Evolutionary conservation across 1,284 basidiomycete species (phyloP), one percentile per base, ranked within the genome.

Genomic region (Butyriboletus appendiculatus): DNA sequence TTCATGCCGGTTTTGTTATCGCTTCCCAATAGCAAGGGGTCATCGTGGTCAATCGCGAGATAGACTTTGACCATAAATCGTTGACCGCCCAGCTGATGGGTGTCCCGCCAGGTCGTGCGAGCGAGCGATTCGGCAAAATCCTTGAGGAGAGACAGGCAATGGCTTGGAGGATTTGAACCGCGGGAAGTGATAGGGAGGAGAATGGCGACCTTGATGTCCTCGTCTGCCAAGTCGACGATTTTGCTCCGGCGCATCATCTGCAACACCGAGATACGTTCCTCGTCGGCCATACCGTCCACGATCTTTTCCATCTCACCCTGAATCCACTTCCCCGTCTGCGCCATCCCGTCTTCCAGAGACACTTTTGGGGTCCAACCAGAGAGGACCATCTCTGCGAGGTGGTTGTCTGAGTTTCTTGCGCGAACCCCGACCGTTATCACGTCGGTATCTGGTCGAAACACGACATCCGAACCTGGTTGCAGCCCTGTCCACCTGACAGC

Each of bases 131-230:
- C 50, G 0, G 78, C 73, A 60, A 84, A 84, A 0, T 16, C 38
- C 5, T 49, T 28, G 6, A 85, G 75, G 46, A 78, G 72, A 3
- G 63, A 52, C 14, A 83, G 65, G 54, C 80, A 83, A 37, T 71
- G 59, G 0, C 57, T 52, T 0, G 73, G 75, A 16, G 62, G 55
- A 7, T 53, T 30, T 0, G 67, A 66, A 3, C 78, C 76, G 1
- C 78, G 73, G 16, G 83, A 84, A 1, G 83, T 84, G 56, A 85
- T 75, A 2, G 83, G 83, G 11, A 85, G 75, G 11, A 85, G 70
- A 42, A 84, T 72, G 0, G 77, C 83, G 56, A 82, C 81, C 6
- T 65, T 75, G 55, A 73, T 70, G 0, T 60, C 63, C n/a, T 71
- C 63, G 0, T 64, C 56, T 6, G 65, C 58, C 9, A 84, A 67